Percentiles rank a stretch among this genome's conserved stretches.
Conservation (phyloP, 768 basidiomycete species). For the Mycena venus region DNA sequence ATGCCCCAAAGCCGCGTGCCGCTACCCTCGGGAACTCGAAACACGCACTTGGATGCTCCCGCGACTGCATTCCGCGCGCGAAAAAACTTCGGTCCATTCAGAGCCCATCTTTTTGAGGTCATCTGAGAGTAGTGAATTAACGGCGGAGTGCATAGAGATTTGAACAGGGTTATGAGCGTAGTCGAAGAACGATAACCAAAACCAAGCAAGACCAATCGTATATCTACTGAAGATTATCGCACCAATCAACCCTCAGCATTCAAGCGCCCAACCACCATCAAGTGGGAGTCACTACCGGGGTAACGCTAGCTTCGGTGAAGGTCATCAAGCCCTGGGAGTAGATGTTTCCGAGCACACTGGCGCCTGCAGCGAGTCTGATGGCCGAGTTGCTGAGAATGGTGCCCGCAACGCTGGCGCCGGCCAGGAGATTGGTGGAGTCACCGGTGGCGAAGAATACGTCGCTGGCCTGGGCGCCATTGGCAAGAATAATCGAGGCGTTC, state of each 20-base stretch:
- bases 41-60: too few species aligned
- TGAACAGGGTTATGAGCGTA: too few species aligned
- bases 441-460: constrained; percentile 10
- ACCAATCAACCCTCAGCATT: constrained; percentile 15
- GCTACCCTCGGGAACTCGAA: too few species aligned
- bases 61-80: too few species aligned
- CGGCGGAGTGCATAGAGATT: too few species aligned
- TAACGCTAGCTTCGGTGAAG: constrained; percentile 17
- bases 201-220: constrained; percentile 13
- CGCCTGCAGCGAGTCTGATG: constrained; percentile 16
- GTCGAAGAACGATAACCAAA: neutral
- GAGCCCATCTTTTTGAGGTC: too few species aligned
- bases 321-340: constrained; percentile 14
- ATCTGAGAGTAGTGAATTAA: too few species aligned
- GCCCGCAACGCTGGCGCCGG: constrained; percentile 10
- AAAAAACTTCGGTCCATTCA: too few species aligned
- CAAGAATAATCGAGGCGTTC: constrained; percentile 15
- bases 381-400: constrained; percentile 13
- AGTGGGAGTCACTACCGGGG: constrained; percentile 4
- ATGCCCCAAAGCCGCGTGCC: too few species aligned
- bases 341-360: constrained; percentile 15
- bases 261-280: constrained; percentile 10
- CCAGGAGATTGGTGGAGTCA: constrained; percentile 14
- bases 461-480: constrained; percentile 9
- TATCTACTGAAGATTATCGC: constrained; percentile 8